A percentile compares a stretch with the other conserved stretches of the same genome.
phyloP scores from a whole-genome alignment of 1,284 basidiomycete species.

The Malassezia brasiliensis region DNA sequence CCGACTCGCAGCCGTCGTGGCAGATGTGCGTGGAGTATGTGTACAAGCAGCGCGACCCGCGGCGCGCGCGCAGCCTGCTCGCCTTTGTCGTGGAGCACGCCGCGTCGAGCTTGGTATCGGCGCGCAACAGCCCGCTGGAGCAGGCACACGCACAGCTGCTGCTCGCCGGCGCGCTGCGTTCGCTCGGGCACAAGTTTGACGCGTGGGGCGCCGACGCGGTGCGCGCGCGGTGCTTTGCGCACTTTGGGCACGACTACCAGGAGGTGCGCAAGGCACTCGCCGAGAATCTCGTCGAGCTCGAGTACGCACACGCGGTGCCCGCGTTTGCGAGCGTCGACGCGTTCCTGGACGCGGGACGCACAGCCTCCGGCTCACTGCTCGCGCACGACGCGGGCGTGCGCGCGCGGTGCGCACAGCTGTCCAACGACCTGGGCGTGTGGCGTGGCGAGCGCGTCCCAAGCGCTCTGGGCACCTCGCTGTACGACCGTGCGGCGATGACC shows the following conservation, averaged over 20 bases:
- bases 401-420: slow-evolving; percentile 53
- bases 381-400: slow-evolving; percentile 50
- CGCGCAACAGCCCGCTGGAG: background rate
- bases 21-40: slow-evolving; percentile 52
- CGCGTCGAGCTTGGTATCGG: slow-evolving; percentile 17
- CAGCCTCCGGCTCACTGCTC: slow-evolving; percentile 52
- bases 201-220: slow-evolving; percentile 31
- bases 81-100: slow-evolving; percentile 52
- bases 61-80: slow-evolving; percentile 66
- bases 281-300: slow-evolving; percentile 48
- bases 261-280: slow-evolving; percentile 49
- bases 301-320: slow-evolving; percentile 55
- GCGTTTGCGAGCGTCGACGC: slow-evolving; percentile 60
- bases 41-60: slow-evolving; percentile 69
- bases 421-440: slow-evolving; percentile 36
- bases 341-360: slow-evolving; percentile 60
- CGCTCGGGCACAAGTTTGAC: slow-evolving; percentile 26
- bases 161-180: slow-evolving; percentile 24
- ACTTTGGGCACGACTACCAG: slow-evolving; percentile 44
- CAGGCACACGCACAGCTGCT: slow-evolving; percentile 54
- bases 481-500: slow-evolving; percentile 40
- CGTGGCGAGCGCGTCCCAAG: slow-evolving; percentile 47
- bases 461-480: slow-evolving; percentile 46
- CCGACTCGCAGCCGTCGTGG: slow-evolving; percentile 50
- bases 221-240: slow-evolving; percentile 32